phyloP scores from a whole-genome alignment of 2,329 filamentous ascomycete species.

The Lasiodiplodia sp. region DNA sequence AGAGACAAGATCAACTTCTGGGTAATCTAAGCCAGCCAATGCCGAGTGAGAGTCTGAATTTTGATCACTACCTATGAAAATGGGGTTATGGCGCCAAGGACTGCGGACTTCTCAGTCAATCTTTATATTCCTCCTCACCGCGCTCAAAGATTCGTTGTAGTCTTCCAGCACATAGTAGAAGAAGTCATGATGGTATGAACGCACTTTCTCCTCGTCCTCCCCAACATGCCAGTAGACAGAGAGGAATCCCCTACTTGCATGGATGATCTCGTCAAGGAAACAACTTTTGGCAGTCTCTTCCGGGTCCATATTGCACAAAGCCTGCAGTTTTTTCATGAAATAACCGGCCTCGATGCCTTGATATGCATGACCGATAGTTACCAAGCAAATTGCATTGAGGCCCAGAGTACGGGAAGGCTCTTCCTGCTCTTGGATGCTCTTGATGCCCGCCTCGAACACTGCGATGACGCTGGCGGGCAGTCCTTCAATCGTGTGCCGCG shows the following conservation, averaged over 20 bases:
- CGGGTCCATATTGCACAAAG: too few species aligned
- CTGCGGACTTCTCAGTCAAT: not conserved
- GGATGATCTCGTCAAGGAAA: not conserved
- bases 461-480: not conserved
- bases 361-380: not conserved
- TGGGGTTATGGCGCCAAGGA: too few species aligned
- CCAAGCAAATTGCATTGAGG: not conserved
- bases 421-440: not conserved
- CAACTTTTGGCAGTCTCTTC: not conserved
- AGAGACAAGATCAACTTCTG: not conserved
- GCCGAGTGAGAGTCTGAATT: too few species aligned
- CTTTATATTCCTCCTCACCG: not conserved
- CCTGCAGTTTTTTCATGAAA: not conserved
- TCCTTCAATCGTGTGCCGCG: not conserved
- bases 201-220: not conserved
- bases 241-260: not conserved
- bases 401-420: not conserved
- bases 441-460: not conserved
- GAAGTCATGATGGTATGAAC: not conserved
- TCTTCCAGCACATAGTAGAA: not conserved
- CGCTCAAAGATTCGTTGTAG: not conserved
- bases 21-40: not conserved
- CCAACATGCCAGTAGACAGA: not conserved
- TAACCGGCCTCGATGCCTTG: not conserved
- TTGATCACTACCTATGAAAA: too few species aligned